phyloP scores from a whole-genome alignment of 2,329 filamentous ascomycete species.

The Trichoderma harzianum region DNA sequence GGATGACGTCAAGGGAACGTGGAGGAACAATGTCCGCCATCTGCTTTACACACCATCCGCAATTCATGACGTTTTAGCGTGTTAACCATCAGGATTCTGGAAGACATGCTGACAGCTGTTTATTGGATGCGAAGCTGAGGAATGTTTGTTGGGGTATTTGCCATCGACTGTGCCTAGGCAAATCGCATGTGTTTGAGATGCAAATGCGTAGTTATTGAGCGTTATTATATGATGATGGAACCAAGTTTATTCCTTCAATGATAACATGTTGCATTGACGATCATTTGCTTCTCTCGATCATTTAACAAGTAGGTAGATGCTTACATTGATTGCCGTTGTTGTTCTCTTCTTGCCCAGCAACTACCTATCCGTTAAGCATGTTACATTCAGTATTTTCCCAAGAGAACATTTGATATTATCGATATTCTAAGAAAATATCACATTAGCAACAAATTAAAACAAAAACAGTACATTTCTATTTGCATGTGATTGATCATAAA shows the following conservation, averaged over 20 bases:
- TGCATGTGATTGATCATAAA: not conserved
- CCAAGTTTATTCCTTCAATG: not conserved
- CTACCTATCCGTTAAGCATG: not conserved
- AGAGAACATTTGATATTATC: not conserved
- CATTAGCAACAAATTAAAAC: not conserved
- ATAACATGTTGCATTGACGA: too few relatives aligned
- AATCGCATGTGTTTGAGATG: not conserved
- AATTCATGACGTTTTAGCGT: conserved; percentile 14
- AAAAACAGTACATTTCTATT: not conserved
- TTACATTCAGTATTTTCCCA: not conserved
- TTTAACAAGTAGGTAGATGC: not conserved
- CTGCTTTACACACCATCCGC: not conserved
- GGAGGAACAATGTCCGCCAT: not conserved
- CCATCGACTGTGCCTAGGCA: not conserved
- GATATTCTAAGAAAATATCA: not conserved
- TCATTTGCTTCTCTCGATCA: too few relatives aligned
- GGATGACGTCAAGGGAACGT: conserved; percentile 18
- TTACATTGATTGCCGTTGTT: not conserved
- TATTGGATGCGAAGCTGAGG: not conserved
- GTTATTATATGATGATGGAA: not conserved
- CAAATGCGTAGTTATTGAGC: not conserved
- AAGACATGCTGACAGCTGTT: not conserved
- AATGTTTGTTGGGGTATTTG: conserved; percentile 11
- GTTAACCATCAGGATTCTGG: not conserved
- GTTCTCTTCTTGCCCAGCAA: not conserved